Evolutionary conservation across 164 flowering plant genomes (phyloP).

Genomic region (Aristolochia contorta): DNA sequence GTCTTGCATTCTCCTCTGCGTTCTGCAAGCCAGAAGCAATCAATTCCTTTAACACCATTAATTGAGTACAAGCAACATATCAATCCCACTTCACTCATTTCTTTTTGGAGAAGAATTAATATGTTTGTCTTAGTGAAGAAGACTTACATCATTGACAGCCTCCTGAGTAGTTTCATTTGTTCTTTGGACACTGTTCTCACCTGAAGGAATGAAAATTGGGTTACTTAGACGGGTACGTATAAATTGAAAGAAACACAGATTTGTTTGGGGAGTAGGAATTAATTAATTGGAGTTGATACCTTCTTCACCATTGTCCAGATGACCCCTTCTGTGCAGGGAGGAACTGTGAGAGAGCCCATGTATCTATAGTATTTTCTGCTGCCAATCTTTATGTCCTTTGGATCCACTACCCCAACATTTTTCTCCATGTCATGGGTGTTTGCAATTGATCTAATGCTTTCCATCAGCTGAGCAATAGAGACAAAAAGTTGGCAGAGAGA

Average conservation of each 20-base stretch:
- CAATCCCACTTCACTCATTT: too few species aligned
- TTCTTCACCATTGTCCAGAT: constrained; percentile 41
- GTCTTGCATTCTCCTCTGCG: constrained; percentile 11
- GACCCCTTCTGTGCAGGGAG: constrained; percentile 52
- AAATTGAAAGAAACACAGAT: neutral
- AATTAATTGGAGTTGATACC: constrained; percentile 14
- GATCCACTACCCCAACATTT: constrained; percentile 21
- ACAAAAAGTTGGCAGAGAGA: too few species aligned
- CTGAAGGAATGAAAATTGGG: neutral
- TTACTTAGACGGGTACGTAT: neutral
- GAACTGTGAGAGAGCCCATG: constrained; percentile 27
- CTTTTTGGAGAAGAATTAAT: too few species aligned
- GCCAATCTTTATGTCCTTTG: constrained; percentile 19
- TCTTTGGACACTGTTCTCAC: constrained; percentile 12
- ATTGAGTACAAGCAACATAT: neutral
- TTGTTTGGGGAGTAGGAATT: neutral
- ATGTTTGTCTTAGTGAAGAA: too few species aligned
- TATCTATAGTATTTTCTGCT: constrained; percentile 36
- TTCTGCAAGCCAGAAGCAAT: neutral
- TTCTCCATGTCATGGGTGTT: constrained; percentile 5
- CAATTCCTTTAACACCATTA: neutral
- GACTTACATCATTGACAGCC: constrained; percentile 10
- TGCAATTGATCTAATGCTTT: constrained; percentile 16
- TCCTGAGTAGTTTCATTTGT: constrained; percentile 6
- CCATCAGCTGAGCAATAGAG: constrained; percentile 11